Evolutionary conservation across 164 flowering plant genomes (phyloP).

Genomic region (Santalum album): DNA sequence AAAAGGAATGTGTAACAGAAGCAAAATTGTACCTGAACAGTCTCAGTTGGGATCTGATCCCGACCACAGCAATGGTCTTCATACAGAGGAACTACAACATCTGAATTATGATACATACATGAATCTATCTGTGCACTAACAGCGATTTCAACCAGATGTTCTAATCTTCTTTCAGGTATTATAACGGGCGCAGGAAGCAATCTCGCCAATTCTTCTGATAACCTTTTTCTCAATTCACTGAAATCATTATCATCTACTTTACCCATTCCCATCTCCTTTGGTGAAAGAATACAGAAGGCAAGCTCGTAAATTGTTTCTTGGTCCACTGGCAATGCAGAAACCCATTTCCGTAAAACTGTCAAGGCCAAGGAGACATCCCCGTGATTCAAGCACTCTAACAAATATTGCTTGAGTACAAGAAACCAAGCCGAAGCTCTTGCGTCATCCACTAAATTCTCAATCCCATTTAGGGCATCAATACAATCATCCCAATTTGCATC

Average conservation of each 20-base stretch:
- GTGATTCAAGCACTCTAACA: slow-evolving; percentile 44
- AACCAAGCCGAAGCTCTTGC: slow-evolving; percentile 42
- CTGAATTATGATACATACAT: slow-evolving; percentile 63
- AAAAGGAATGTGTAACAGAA: background rate
- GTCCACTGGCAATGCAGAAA: slow-evolving; percentile 32
- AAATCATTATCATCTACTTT: slow-evolving; percentile 20
- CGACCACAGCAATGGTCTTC: slow-evolving; percentile 63
- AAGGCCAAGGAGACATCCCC: slow-evolving; percentile 55
- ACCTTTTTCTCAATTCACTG: slow-evolving; percentile 27
- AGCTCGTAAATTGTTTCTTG: slow-evolving; percentile 47
- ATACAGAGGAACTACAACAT: slow-evolving; percentile 42
- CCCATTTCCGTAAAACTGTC: slow-evolving; percentile 34
- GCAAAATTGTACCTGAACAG: slow-evolving; percentile 50
- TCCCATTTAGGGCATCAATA: slow-evolving; percentile 24
- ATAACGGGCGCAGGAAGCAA: slow-evolving; percentile 53
- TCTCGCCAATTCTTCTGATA: slow-evolving; percentile 50
- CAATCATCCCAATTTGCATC: slow-evolving; percentile 62
- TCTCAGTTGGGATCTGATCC: slow-evolving; percentile 67
- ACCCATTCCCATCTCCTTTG: slow-evolving; percentile 25
- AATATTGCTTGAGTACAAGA: slow-evolving; percentile 45
- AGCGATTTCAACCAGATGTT: slow-evolving; percentile 60
- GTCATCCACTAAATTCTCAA: slow-evolving; percentile 39
- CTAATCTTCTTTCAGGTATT: slow-evolving; percentile 42
- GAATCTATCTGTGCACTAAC: slow-evolving; percentile 43
- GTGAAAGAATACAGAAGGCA: slow-evolving; percentile 35